phyloP scores from a whole-genome alignment of 2,329 filamentous ascomycete species.

The Basipetospora chlamydospora region DNA sequence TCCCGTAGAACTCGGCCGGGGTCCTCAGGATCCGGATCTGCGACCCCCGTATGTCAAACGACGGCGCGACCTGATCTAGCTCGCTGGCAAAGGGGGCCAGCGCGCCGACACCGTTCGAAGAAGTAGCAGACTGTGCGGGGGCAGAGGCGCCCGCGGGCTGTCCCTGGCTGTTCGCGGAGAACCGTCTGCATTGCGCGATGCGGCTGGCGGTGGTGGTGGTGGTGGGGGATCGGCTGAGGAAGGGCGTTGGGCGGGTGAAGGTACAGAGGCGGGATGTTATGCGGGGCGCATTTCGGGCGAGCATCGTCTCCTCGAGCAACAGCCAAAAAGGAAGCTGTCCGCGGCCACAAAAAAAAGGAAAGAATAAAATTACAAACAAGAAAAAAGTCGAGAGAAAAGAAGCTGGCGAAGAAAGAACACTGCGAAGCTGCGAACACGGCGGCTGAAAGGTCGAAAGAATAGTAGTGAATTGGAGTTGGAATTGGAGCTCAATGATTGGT shows the following conservation, averaged over 20 bases:
- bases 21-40: conserved; percentile 67
- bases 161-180: conserved; percentile 6
- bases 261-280: neutral
- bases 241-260: neutral
- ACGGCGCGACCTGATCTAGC: conserved; percentile 78
- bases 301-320: conserved; percentile 2
- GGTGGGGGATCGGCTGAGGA: too few species aligned
- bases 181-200: conserved; percentile 1
- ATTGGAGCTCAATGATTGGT: neutral
- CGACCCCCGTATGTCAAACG: conserved; percentile 71
- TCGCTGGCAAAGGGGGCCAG: conserved; percentile 49
- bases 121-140: too few species aligned
- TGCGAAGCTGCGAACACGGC: too few species aligned
- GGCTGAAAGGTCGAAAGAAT: too few species aligned
- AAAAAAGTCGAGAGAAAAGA: too few species aligned
- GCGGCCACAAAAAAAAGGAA: neutral
- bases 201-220: too few species aligned
- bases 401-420: too few species aligned
- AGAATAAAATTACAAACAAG: neutral
- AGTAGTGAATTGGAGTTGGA: too few species aligned
- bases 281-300: conserved; percentile 3
- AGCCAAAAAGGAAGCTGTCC: neutral
- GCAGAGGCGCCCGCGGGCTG: too few species aligned
- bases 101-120: too few species aligned
- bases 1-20: conserved; percentile 81